Evolutionary conservation across 2,329 filamentous ascomycete genomes (phyloP), one percentile per base, ranked within the genome.

Genomic region (Zalaria sp.): DNA sequence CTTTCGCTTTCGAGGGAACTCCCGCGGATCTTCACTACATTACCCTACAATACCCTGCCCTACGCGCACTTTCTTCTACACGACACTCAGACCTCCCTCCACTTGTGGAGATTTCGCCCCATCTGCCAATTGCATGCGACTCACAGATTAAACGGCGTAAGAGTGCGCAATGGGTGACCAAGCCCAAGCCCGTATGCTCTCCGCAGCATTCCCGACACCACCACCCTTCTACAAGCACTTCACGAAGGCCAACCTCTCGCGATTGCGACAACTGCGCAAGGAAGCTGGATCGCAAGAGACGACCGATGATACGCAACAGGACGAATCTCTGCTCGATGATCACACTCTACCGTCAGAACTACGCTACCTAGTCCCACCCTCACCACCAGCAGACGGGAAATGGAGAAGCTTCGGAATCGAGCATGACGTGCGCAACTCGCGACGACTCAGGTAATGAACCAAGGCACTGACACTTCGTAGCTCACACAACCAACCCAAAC

Each of bases 171-270:
- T 84, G 80, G 76, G 75, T 44, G 77, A 77, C 40, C 67, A 69
- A 45, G 64, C 65, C 41, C 63, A 67, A 52, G 50, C 62, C 41
- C 52, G 71, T 11, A 39, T 42, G 32, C 50, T 50, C 34, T 46
- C 77, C 26, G 77, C 81, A 25, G 77, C 80, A 34, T 94, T 87
- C 58, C 89, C 91, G 25, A 77, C 82, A 40, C 91, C 91, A 26
- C 91, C 91, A 26, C 79, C 81, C 1, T 93, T 95, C 65, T 96
- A 84, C 79, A 80, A 81, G 51, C 73, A 83, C 58, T 96, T 96
- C 63, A 94, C 85, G 0, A 60, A 77, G 3, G 76, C 81, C 27
- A 93, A 89, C 55, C 54, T 84, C 40, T 63, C 74, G 9, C 76
- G 75, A 38, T 62, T 83, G 25, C 48, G 47, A 27, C 50, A 53